Base-by-base conservation (phyloP, 1,284 basidiomycete genomes). In the Cutaneotrichosporon sp. region DNA sequence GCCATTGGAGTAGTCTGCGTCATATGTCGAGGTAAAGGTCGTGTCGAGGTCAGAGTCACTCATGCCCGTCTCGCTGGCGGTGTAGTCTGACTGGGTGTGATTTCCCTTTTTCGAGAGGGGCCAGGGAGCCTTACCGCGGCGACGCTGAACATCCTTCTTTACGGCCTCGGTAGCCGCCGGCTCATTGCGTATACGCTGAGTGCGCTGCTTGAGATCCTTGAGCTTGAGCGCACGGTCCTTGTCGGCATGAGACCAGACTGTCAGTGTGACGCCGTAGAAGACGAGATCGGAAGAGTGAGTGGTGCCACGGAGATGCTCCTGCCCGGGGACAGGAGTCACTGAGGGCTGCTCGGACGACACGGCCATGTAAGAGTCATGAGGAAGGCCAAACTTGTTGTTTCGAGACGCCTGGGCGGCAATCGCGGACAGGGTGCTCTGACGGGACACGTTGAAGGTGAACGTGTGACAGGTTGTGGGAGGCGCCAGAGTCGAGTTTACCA, bases 191-290 rank as follows among this genome's bases (percentile, higher is more conserved):
- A 42, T 9, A 13, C 47, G 47, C 37, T 39, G 26, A 40, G 54
- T 44, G 21, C 61, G 59, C 36, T 53, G 42, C 52, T 68, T 67
- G 55, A 71, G 62, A 22, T 58, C 51, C 42, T 64, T 66, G 37
- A 74, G 63, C 44, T 63, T 61, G 18, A 49, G 30, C 0, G 87
- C 85, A 49, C 90, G 83, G 64, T 90, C 85, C 3, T 85, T 83
- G 66, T 96, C 91, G 23, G 90, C 90, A 67, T 92, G 90, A 9
- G 88, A 90, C 90, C 90, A 96, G 0, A 94, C 89, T 4, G 88
- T 90, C 48, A 96, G 79, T 60, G 88, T 90, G 33, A 92, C 89
- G 42, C 90, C 91, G 68, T 94, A 83, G 69, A 90, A 94, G 12
- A 85, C 84, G 56, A 70, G 67, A 42, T 72, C 66, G 21, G 63